Evolutionary conservation across 1,284 basidiomycete genomes (phyloP).

Genomic region (Ceratobasidium sp.): DNA sequence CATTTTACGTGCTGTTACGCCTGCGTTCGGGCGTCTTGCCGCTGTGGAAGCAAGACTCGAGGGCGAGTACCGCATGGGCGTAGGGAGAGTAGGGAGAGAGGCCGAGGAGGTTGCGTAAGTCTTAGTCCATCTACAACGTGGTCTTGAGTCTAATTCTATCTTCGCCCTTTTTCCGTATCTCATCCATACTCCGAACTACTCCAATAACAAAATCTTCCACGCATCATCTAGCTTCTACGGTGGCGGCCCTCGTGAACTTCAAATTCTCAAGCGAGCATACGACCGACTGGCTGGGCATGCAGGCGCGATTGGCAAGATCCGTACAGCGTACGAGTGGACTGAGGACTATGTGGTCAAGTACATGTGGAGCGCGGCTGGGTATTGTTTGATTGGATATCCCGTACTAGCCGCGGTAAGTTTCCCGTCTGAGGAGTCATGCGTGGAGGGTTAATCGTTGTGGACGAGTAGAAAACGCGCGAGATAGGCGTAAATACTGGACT

Average conservation of each 20-base stretch:
- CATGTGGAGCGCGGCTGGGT: conserved; percentile 91
- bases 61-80: conserved; percentile 92
- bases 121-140: background rate
- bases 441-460: conserved; percentile 55
- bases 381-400: conserved; percentile 89
- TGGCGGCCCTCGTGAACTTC: conserved; percentile 86
- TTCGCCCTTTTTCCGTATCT: background rate
- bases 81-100: conserved; percentile 90
- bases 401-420: conserved; percentile 63
- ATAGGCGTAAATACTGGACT: conserved; percentile 29
- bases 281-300: conserved; percentile 87
- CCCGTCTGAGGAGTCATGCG: conserved; percentile 63
- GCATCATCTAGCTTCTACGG: conserved; percentile 83
- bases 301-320: conserved; percentile 93
- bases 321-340: conserved; percentile 89
- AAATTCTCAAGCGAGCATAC: conserved; percentile 87
- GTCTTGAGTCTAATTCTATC: background rate
- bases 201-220: background rate
- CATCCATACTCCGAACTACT: background rate
- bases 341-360: conserved; percentile 97
- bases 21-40: conserved; percentile 93
- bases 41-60: conserved; percentile 76
- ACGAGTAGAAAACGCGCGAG: conserved; percentile 58
- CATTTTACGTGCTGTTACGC: conserved; percentile 88
- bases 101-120: conserved; percentile 93